Base-by-base conservation (phyloP, 495 filamentous ascomycete species). In the Lasiosphaeriaceae sp. region DNA sequence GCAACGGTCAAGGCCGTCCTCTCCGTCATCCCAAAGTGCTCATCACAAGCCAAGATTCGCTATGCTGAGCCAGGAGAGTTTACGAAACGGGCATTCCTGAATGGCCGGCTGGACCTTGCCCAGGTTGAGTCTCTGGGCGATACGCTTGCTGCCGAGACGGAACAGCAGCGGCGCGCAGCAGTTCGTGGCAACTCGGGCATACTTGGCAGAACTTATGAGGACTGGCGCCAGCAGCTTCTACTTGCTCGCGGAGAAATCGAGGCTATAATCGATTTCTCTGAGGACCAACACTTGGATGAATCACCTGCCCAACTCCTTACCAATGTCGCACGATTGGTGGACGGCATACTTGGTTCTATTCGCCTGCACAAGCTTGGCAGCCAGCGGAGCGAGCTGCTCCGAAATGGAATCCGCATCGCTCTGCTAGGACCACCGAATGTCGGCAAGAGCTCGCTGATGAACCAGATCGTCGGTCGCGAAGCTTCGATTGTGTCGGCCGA, bases 11-110 rank as follows among this genome's bases (percentile, higher is more conserved):
- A 88, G 63, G 88, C 95, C 6, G 89, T 96, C 0, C 80, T 98
- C 1, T 69, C 78, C 8, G 91, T 90, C 9, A 90, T 98, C 54
- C 78, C 87, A 0, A 73, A 72, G 37, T 74, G 65, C 49, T 7
- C 39, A 5, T 56, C 60, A 5, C 26, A 35, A 2, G 29, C 24
- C n/a, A 46, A 21, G 16, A 83, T 96, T 45, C 90, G 90, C 11
- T 96, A 96, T 63, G 94, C 94, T 0, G 94, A 96, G 62, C 89
- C 94, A 1, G 94, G 94, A 55, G 94, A 98, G 65, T 98, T 98
- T 71, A 97, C 94, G 7, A 86, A 86, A 31, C 89, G 93, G 37
- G 92, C 95, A 7, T 98, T 98, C 68, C 77, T 88, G 71, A 96
- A 96, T 69, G 77, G 86, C 61, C 82, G 91, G 1, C 80, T 97